Base-by-base conservation (phyloP, 805 yeast genomes). In the Candida sanyiensis region DNA sequence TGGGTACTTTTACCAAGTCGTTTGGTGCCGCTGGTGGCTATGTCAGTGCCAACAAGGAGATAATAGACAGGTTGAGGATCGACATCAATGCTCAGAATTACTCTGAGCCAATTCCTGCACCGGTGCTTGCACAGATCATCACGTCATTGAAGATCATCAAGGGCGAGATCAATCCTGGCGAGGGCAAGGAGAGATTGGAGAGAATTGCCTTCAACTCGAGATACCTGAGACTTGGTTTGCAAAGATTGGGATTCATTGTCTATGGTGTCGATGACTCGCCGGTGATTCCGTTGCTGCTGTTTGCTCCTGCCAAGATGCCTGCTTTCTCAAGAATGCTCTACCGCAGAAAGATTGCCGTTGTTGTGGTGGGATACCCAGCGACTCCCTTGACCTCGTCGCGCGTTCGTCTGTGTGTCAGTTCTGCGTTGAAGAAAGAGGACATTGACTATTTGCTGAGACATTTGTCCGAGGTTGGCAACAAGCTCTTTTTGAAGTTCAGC, bases 1-100 rank as follows among this genome's bases (percentile, higher is more conserved):
- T 93, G 99, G 99, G 99, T 36, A 93, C 99, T 7, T 75, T 93
- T 42, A 94, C 98, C 37, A 93, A 93, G 64, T 86, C 96, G 2
- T 93, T 93, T 61, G 98, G 99, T 59, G 97, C 98, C 13, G 87
- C 97, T 29, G 99, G 99, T 56, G 99, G 98, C 33, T 93, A 93
- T 59, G 67, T 93, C 47, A 90, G 96, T n/a, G 94, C 83, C 33
- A 70, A 70, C 46, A 72, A 77, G 54, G 64, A 62, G 34, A 63
- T 86, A 23, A 81, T 90, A 35, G 89, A 87, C 52, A 74, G 80
- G 52, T 66, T 93, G 45, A 77, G 89, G 62, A 51, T 83, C 28
- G 80, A 77, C 51, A 76, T 85, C 52, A 71, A 86, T 48, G 82
- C 89, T 22, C 75, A 80, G 47, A 70, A 67, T 31, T 85, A 88